Evolutionary conservation across 495 filamentous ascomycete genomes (phyloP), one percentile per base, ranked within the genome.

Genomic region (Penicillium chermesinum): DNA sequence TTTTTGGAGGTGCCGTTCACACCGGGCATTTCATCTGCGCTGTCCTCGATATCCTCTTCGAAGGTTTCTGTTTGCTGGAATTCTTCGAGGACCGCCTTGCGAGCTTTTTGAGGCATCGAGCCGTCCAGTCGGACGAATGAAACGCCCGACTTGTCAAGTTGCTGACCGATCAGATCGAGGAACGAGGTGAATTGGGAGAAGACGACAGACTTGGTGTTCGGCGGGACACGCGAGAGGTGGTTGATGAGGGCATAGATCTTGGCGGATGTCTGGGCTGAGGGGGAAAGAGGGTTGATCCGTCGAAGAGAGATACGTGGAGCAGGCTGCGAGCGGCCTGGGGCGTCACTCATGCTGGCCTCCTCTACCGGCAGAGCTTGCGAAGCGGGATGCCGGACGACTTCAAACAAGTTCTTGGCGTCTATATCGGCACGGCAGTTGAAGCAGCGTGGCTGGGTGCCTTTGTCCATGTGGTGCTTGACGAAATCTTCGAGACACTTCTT

Each of bases 111-210:
- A 1, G 82, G 67, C 81, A 95, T 94, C 2, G 87, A 81, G 2
- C 93, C 93, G 66, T 98, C 93, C 34, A 98, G 84, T 17, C 93
- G 87, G 15, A 96, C 76, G 63, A 83, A 85, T 0, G 79, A 73
- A 64, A 98, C 91, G 15, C 83, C 78, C 12, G 83, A 80, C 18
- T 77, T 76, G 12, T 72, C 52, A 15, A 98, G 79, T 0, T 88
- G 85, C 0, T 88, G 84, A 44, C 86, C 81, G 58, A 98, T 89
- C 10, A 97, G 82, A 55, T 91, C 85, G 44, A 98, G 82, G 66
- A 97, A 98, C 1, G 89, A 90, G 8, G 93, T 98, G 65, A 98
- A 98, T 65, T 98, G 93, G 51, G 84, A 89, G 70, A 98, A 97
- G 42, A 97, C 83, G 34, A 95, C 89, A 20, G 86, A 87, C 73